Evolutionary conservation across 2,329 filamentous ascomycete genomes (phyloP), one percentile per base, ranked within the genome.

Genomic region (Alternaria novae-zelandiae): DNA sequence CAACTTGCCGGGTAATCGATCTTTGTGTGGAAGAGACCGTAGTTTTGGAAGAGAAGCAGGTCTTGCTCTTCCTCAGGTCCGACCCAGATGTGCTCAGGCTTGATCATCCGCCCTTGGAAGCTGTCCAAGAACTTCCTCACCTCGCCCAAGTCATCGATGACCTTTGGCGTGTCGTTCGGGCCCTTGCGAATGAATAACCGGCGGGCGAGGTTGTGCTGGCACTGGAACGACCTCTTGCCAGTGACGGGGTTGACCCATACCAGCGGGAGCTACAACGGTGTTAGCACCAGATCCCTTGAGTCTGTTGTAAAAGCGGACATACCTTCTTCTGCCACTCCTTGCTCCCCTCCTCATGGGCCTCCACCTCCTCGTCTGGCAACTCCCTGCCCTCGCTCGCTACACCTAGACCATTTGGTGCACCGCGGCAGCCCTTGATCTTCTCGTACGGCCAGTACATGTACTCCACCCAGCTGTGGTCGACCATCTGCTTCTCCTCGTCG

Each of bases 211-310:
- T 50, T 55, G 15, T 60, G 30, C 44, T 50, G 51, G n/a, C 46
- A 28, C 13, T 54, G 28, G n/a, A 59, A 59, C 3, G 58, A 43
- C 43, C 43, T 49, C 13, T 17, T 47, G 17, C 44, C 44, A 3
- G 58, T 60, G 25, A 50, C 58, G 17, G 58, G 51, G 13, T 56
- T 56, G 45, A 60, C 17, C 51, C 23, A 60, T 15, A 60, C 51
- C 6, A 60, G 12, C 7, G 30, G 51, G n/a, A 56, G n/a, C 58
- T 56, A 50, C 23, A 15, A 17, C 41, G 8, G 3, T 13, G 25
- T 56, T 60, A 59, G 50, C 21, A 26, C 10, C n/a, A n/a, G 30
- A 43, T 25, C 12, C 6, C 13, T 17, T 44, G 25, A 43, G 44
- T 15, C 23, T 60, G 17, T 43, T 26, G 21, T 7, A 13, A 11